Conservation (phyloP, 2,329 filamentous ascomycete species). For the Aaosphaeria arxii region DNA sequence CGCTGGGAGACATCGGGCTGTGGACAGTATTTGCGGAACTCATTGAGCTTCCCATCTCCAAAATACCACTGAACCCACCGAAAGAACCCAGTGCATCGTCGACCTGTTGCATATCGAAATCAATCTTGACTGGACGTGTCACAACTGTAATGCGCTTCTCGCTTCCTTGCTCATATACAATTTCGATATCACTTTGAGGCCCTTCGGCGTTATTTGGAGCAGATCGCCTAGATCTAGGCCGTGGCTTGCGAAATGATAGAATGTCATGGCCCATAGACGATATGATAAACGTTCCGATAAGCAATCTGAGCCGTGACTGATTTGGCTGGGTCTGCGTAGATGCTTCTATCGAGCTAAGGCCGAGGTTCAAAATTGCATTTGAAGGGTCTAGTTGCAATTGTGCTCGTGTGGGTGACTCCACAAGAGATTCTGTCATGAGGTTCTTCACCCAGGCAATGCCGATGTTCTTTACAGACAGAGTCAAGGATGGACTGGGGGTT, state of each 20-base stretch:
- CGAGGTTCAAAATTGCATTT: constrained; percentile 27
- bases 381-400: constrained; percentile 21
- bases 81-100: constrained; percentile 88
- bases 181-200: constrained; percentile 27
- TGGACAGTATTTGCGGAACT: constrained; percentile 63
- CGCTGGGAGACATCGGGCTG: constrained; percentile 28
- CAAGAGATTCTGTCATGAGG: constrained; percentile 21
- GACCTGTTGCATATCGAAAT: constrained; percentile 73
- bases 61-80: constrained; percentile 84
- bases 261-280: constrained; percentile 50
- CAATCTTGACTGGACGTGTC: constrained; percentile 73
- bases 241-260: constrained; percentile 47
- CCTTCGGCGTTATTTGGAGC: constrained; percentile 18
- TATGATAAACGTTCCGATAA: constrained; percentile 44
- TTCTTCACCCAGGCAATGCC: constrained; percentile 31
- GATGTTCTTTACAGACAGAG: constrained; percentile 24
- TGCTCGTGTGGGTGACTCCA: constrained; percentile 1
- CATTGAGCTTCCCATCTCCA: constrained; percentile 84
- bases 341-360: constrained; percentile 20
- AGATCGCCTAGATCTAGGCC: constrained; percentile 23
- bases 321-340: constrained; percentile 14
- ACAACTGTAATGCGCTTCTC: constrained; percentile 57
- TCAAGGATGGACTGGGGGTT: constrained; percentile 6
- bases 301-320: constrained; percentile 19
- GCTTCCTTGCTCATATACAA: constrained; percentile 27